A percentile compares a stretch with the other conserved stretches of the same genome.
phyloP scores from a whole-genome alignment of 139 green algal genomes.

The Tetraselmis chui region DNA sequence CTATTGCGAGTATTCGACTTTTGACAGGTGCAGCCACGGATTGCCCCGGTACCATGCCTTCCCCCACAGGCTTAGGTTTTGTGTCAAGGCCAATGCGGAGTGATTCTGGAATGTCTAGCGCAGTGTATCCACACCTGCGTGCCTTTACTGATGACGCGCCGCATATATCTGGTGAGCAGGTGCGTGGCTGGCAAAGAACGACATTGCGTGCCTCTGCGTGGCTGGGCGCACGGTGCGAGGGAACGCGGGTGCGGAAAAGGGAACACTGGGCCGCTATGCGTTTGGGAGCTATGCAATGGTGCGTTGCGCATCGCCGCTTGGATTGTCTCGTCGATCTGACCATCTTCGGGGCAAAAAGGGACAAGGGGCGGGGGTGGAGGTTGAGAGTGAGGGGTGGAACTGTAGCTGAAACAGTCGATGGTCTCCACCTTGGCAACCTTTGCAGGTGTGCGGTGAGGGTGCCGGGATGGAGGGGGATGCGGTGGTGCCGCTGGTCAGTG shows the following conservation, averaged over 20 bases:
- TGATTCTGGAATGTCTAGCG: too few relatives aligned
- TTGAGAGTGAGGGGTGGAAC: too few relatives aligned
- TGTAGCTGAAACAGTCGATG: too few relatives aligned
- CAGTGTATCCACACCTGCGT: too few relatives aligned
- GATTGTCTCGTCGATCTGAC: neutral
- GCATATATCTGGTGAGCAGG: too few relatives aligned
- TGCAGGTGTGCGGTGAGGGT: slow-evolving; percentile 42
- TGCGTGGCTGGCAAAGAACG: slow-evolving; percentile 41
- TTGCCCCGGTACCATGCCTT: too few relatives aligned
- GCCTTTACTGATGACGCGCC: too few relatives aligned
- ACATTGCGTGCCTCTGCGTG: slow-evolving; percentile 50
- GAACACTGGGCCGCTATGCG: slow-evolving; percentile 31
- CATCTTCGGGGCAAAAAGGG: neutral
- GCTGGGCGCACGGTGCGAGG: slow-evolving; percentile 42
- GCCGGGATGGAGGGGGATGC: slow-evolving; percentile 49
- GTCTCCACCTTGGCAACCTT: slow-evolving; percentile 17
- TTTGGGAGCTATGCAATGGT: slow-evolving; percentile 38
- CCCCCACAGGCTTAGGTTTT: too few relatives aligned
- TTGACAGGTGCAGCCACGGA: too few relatives aligned
- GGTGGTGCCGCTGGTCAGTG: slow-evolving; percentile 55
- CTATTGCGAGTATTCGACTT: too few relatives aligned
- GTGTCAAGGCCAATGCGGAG: too few relatives aligned
- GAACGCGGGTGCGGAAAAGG: slow-evolving; percentile 17
- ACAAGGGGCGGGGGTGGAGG: too few relatives aligned
- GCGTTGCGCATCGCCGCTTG: neutral